phyloP scores from a whole-genome alignment of 2,329 filamentous ascomycete genomes.

The Aspergillus pseudoterreus region DNA sequence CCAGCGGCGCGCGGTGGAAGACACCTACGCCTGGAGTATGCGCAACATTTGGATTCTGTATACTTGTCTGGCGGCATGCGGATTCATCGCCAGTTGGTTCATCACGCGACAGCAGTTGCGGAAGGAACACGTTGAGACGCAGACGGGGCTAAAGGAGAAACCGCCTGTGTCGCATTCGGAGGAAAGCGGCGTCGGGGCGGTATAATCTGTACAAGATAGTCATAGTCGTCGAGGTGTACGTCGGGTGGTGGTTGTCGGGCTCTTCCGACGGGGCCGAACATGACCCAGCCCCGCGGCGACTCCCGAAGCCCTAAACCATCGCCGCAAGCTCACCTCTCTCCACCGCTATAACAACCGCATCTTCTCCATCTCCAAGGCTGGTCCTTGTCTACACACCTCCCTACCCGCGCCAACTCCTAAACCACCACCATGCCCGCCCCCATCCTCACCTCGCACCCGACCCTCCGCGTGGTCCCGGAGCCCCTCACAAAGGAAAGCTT shows the following conservation, averaged over 20 bases:
- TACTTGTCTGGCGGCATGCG: conserved; percentile 23
- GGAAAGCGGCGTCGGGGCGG: background rate
- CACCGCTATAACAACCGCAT: background rate
- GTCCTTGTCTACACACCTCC: background rate
- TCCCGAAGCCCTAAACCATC: conserved; percentile 5
- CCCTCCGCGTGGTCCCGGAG: conserved; percentile 52
- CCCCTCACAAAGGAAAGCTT: conserved; percentile 69
- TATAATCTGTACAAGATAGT: background rate
- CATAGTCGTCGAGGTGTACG: background rate
- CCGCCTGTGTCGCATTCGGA: background rate
- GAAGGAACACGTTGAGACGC: conserved; percentile 19
- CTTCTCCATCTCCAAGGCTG: conserved; percentile 3
- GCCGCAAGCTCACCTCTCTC: background rate
- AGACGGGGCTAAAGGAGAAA: conserved; percentile 19
- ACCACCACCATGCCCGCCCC: conserved; percentile 27
- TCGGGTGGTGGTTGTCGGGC: conserved; percentile 1
- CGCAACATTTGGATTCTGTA: conserved; percentile 45
- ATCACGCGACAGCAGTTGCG: conserved; percentile 19
- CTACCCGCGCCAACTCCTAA: background rate
- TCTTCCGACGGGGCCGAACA: conserved; percentile 6
- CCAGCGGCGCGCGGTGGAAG: conserved; percentile 40
- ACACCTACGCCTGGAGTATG: conserved; percentile 49
- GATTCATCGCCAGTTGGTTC: conserved; percentile 30
- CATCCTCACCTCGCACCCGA: conserved; percentile 31
- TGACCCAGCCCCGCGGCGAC: conserved; percentile 4